These are phyloP conservation scores for Fraxinus pennsylvanica DNA, from an alignment of 257 asterid genomes.

Conservation along the genomic window DNA sequence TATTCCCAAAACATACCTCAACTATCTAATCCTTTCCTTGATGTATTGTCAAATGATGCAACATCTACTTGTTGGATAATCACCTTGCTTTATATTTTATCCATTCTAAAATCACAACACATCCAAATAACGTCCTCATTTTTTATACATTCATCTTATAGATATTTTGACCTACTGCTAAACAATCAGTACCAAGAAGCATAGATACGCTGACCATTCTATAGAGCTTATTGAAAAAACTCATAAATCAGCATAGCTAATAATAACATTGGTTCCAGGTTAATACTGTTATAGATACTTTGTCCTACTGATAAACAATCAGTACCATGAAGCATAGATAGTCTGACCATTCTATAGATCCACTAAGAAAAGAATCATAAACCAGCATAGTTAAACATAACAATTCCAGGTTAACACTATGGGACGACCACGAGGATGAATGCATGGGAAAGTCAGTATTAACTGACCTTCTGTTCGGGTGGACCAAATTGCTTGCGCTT, in stretches of 20 bases:
- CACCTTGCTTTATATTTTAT: not conserved
- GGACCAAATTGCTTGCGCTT: constrained; percentile 61
- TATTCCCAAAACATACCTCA: not conserved
- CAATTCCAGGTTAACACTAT: not conserved
- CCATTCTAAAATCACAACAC: not conserved
- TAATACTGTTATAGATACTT: not conserved
- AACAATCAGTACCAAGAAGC: not conserved
- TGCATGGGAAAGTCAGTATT: constrained; percentile 12
- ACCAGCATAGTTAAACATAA: not conserved
- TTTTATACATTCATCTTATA: not conserved
- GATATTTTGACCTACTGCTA: not conserved
- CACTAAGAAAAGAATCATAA: not conserved
- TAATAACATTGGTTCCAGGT: not conserved
- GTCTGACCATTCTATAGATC: not conserved
- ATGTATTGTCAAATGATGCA: not conserved
- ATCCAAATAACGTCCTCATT: not conserved
- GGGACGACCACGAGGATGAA: not conserved
- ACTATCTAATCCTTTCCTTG: not conserved
- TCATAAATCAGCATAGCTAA: no score
- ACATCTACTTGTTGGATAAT: not conserved
- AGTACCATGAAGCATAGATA: not conserved
- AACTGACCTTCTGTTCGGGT: constrained; percentile 83
- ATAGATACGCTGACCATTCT: not conserved
- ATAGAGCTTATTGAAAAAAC: no score
- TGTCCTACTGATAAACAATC: not conserved